Conservation (phyloP, 176 grass and related monocot genomes). For the Alopecurus myosuroides region DNA sequence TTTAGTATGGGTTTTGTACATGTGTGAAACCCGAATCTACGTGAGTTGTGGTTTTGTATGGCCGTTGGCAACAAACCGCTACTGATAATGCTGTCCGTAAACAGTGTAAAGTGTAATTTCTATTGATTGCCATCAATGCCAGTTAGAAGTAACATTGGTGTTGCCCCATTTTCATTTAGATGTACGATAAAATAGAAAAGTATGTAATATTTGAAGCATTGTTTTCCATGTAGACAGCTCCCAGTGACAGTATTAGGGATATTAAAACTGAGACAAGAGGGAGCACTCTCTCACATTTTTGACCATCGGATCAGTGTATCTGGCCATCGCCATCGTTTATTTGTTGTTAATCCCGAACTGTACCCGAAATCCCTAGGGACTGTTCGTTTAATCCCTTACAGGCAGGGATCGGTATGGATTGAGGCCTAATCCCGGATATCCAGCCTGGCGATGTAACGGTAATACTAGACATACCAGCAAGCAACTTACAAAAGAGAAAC, state of each 20-base stretch:
- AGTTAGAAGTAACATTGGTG: not conserved
- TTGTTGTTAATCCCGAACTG: too few relatives aligned
- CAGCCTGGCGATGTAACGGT: too few relatives aligned
- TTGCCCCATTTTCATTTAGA: not conserved
- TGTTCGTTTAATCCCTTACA: too few relatives aligned
- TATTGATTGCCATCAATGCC: not conserved
- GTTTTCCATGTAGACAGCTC: not conserved
- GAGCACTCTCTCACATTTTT: too few relatives aligned
- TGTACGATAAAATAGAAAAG: not conserved
- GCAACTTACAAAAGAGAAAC: too few relatives aligned
- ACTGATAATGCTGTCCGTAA: not conserved
- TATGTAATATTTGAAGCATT: not conserved
- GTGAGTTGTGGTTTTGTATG: not conserved
- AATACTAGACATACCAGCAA: too few relatives aligned
- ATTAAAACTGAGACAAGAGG: too few relatives aligned
- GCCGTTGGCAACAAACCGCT: not conserved
- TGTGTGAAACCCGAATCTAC: not conserved
- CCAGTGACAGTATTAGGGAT: not conserved
- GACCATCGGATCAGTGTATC: too few relatives aligned
- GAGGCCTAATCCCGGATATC: too few relatives aligned
- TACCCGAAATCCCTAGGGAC: too few relatives aligned
- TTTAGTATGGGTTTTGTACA: not conserved
- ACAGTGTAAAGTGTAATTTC: not conserved
- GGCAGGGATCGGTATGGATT: too few relatives aligned
- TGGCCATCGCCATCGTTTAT: too few relatives aligned